A percentile compares a stretch with the other conserved stretches of the same genome.
Evolutionary conservation across 2,329 filamentous ascomycete species (phyloP).

Genomic region (Ophiostoma tasmaniense): DNA sequence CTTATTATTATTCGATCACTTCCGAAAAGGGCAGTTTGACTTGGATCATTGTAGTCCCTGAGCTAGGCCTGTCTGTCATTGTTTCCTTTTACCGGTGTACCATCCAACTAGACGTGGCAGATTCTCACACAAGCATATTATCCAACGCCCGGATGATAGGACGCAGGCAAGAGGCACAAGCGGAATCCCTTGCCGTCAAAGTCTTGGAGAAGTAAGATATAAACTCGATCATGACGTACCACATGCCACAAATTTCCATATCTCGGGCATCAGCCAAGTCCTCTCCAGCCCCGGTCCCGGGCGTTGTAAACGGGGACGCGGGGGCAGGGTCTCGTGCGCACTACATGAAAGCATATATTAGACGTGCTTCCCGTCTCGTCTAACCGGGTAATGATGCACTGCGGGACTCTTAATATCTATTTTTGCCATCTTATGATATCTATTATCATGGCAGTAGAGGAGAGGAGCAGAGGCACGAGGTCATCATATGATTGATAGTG

Average conservation of each 20-base stretch:
- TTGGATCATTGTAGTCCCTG: neutral
- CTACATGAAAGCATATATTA: neutral
- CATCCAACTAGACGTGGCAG: neutral
- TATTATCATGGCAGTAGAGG: neutral
- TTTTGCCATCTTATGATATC: neutral
- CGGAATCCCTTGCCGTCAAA: neutral
- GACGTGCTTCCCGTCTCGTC: neutral
- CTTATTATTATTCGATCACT: neutral
- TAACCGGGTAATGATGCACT: neutral
- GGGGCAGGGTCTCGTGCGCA: neutral
- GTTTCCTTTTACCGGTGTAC: neutral
- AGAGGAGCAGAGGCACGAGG: neutral
- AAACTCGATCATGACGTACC: neutral
- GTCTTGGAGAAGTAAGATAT: neutral
- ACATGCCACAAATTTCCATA: neutral
- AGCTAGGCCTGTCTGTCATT: neutral
- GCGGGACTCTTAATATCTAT: neutral
- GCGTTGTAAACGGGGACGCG: neutral
- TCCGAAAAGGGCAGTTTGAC: neutral
- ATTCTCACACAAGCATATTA: neutral
- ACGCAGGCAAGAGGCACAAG: neutral
- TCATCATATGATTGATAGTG: neutral
- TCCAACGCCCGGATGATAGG: neutral
- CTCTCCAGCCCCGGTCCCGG: neutral
- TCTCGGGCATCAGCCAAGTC: neutral